Percentiles rank a stretch among this genome's conserved stretches.
Evolutionary conservation across 768 basidiomycete species (phyloP).

Genomic region (Filobasidium wieringae): DNA sequence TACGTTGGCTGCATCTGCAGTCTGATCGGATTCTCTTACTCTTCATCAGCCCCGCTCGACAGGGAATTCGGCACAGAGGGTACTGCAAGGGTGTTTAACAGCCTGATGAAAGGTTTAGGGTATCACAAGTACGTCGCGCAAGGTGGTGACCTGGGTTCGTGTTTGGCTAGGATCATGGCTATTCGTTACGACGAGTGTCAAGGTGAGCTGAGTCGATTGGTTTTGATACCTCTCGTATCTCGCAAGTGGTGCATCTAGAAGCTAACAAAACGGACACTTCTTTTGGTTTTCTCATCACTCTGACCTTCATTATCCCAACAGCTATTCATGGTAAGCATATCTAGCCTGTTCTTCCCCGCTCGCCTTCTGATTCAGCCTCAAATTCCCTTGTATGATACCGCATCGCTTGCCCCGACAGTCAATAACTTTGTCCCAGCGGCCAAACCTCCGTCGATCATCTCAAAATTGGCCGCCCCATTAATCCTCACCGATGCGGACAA

Average conservation of each 20-base stretch:
- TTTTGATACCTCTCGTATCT: no score
- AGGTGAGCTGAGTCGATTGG: constrained; percentile 20
- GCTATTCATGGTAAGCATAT: constrained; percentile 1
- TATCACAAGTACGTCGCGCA: constrained; percentile 30
- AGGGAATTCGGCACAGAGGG: constrained; percentile 20
- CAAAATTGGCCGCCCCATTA: not conserved
- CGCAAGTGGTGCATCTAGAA: no score
- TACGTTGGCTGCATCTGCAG: not conserved
- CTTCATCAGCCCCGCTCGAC: constrained; percentile 27
- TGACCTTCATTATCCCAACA: not conserved
- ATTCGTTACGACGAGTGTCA: constrained; percentile 24
- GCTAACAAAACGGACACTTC: no score
- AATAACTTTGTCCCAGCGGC: constrained; percentile 8
- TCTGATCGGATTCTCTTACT: constrained; percentile 34
- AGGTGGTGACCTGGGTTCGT: constrained; percentile 37
- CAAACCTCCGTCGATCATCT: not conserved
- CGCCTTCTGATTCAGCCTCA: no score
- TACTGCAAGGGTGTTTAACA: constrained; percentile 24
- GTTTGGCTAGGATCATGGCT: constrained; percentile 22
- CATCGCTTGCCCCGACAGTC: no score
- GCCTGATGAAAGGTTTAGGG: constrained; percentile 29
- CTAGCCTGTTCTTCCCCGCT: no score
- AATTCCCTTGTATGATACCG: no score
- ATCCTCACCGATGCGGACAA: constrained; percentile 3
- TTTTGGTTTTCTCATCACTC: no score